phyloP scores from a whole-genome alignment of 2,329 filamentous ascomycete species.

The Fusarium falciforme region DNA sequence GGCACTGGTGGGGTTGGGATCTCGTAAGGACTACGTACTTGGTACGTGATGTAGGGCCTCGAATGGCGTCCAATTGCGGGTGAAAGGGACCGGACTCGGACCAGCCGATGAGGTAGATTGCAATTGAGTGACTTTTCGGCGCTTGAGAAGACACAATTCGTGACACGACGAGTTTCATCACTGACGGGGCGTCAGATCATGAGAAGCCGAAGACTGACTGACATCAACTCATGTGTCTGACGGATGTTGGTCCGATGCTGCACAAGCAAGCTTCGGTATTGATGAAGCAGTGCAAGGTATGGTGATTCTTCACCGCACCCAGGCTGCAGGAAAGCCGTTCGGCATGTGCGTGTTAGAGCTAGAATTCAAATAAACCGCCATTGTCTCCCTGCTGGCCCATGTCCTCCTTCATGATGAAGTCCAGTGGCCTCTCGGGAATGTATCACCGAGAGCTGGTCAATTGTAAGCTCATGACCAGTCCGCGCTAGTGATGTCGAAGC shows the following conservation, averaged over 20 bases:
- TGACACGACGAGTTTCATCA: constrained; percentile 5
- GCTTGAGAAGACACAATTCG: neutral
- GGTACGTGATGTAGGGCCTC: neutral
- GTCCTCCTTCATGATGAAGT: constrained; percentile 23
- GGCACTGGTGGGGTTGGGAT: constrained; percentile 22
- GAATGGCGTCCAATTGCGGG: constrained; percentile 2
- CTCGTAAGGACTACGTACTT: constrained; percentile 14
- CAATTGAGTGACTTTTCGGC: constrained; percentile 12
- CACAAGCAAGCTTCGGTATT: neutral
- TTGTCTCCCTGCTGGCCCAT: constrained; percentile 22
- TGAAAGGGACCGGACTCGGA: neutral
- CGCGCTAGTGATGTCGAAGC: constrained; percentile 31
- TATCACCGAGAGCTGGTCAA: constrained; percentile 31
- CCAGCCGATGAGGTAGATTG: constrained; percentile 1
- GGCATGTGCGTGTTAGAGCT: neutral
- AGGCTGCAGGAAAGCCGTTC: neutral
- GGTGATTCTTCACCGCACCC: neutral
- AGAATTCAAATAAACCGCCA: constrained; percentile 1
- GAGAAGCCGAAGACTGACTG: constrained; percentile 4
- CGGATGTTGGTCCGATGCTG: neutral
- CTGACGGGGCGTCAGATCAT: constrained; percentile 26
- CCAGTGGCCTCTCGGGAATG: constrained; percentile 25
- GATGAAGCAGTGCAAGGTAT: neutral
- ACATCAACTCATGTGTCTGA: neutral
- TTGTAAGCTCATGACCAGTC: constrained; percentile 5